Base-by-base conservation (phyloP, 768 basidiomycete genomes). In the Dendrothele bispora region DNA sequence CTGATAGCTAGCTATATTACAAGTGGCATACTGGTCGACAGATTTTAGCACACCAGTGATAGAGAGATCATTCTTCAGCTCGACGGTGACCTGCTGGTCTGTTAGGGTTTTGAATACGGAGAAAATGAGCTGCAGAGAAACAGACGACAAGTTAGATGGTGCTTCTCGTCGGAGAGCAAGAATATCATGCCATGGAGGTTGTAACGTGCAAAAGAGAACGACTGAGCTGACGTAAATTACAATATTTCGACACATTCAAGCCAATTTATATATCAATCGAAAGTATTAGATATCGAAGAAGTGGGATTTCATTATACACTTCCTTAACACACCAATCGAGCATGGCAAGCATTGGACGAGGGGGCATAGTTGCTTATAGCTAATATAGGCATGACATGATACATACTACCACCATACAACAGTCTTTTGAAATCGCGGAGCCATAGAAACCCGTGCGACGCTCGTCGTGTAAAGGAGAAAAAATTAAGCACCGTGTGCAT, bases 41-140 rank as follows among this genome's bases (percentile, higher is more conserved):
- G 93, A 97, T 78, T 97, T 97, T 57, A 99, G 70, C 22, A 90
- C 86, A 1, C 95, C 95, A 8, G 89, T 92, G 66, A 99, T 97
- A 17, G 89, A 93, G 45, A 98, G 83, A 68, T 98, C 97, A 71
- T 99, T 99, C 74, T 99, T 99, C 61, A 99, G 84, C 66, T 98
- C 94, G 55, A 97, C 95, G 4, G 91, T 93, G 59, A 98, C 95
- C 61, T 86, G 83, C 63, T 98, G 95, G 70, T 98, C 94, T 8
- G 95, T 98, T 26, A 99, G 83, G 7, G 97, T 98, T 72, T 98
- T 98, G 85, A 99, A 98, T 22, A 98, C 95, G 37, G 95, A 98
- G 74, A 91, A 93, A 55, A 92, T 95, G 58, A 95, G 86, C 93
- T 90, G 42, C 12, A 50, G 22, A 42, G 24, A 20, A 47, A 47